Conservation (phyloP, 176 grass and related monocot genomes). For the Rhynchospora tenuis region DNA sequence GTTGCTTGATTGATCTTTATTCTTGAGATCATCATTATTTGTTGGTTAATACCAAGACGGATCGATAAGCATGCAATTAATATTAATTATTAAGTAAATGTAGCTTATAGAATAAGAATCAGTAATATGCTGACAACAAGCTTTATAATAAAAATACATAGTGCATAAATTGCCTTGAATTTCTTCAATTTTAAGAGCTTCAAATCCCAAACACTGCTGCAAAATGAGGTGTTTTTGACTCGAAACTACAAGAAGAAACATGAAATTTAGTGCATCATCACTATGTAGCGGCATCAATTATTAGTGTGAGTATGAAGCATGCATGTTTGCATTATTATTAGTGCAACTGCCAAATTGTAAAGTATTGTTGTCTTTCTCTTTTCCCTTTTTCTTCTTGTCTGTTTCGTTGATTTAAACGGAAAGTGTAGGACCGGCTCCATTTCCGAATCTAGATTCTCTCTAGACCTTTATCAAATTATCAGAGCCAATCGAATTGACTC, state of each 20-base stretch:
- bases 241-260: neutral
- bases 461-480: neutral
- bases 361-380: neutral
- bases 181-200: neutral
- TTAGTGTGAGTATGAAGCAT: neutral
- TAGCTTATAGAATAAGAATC: neutral
- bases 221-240: neutral
- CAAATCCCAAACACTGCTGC: neutral
- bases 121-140: too few species aligned
- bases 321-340: neutral
- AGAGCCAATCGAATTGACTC: neutral
- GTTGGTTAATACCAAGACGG: too few species aligned
- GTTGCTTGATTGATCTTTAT: neutral
- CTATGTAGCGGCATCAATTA: neutral
- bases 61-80: too few species aligned
- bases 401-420: neutral
- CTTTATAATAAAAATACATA: neutral
- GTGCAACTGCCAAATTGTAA: conserved; percentile 1
- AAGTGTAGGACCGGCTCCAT: neutral
- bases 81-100: neutral
- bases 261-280: conserved; percentile 1
- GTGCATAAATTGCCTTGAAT: neutral
- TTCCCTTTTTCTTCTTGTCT: neutral
- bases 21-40: too few species aligned
- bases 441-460: neutral